Evolutionary conservation across 805 yeast species (phyloP).

Genomic region (Spathaspora gorwiae): DNA sequence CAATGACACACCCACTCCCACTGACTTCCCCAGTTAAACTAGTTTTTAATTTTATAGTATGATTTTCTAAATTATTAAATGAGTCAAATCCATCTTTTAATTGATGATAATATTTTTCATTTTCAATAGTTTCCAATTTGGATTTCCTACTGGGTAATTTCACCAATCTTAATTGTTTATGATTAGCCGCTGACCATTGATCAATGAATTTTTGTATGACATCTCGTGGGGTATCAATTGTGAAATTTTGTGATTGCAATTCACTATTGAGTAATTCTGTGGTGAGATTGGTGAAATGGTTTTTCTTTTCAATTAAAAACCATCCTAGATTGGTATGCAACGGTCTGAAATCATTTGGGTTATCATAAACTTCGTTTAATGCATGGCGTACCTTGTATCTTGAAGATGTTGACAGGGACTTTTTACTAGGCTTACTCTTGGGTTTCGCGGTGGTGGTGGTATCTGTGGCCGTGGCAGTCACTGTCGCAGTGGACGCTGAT

Average conservation of each 20-base stretch:
- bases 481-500: too few relatives aligned
- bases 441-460: too few relatives aligned
- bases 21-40: too few relatives aligned
- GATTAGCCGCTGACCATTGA: background rate
- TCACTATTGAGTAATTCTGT: background rate
- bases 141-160: background rate
- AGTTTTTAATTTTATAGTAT: too few relatives aligned
- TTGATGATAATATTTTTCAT: background rate
- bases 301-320: background rate
- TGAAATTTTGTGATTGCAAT: background rate
- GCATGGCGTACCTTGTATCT: too few relatives aligned
- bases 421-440: too few relatives aligned
- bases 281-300: background rate
- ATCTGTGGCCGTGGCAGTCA: too few relatives aligned
- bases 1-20: too few relatives aligned
- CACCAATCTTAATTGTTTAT: background rate
- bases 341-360: background rate
- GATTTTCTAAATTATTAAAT: background rate
- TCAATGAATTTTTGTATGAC: background rate
- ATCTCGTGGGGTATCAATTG: background rate
- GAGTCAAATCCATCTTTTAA: too few relatives aligned
- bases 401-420: too few relatives aligned
- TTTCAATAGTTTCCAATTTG: background rate
- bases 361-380: too few relatives aligned
- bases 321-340: background rate